These are phyloP conservation scores for Aphelidium insulamus DNA, from an alignment of 371 early-diverging fungal genomes.

Conservation along the genomic window DNA sequence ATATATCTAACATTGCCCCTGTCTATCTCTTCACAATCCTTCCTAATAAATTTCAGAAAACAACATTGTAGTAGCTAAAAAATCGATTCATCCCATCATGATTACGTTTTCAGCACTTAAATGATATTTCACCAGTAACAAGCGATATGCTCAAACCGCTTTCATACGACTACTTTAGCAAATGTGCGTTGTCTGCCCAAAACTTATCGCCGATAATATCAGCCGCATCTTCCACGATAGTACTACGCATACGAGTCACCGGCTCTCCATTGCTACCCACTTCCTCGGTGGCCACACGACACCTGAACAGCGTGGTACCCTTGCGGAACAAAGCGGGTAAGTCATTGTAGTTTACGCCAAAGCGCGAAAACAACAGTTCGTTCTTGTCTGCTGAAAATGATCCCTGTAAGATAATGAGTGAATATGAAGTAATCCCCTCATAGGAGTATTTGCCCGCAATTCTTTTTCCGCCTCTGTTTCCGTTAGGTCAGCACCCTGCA, in stretches of 20 bases:
- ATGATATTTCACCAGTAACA: too few species aligned
- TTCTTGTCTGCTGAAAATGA: conserved; percentile 68
- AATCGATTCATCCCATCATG: too few species aligned
- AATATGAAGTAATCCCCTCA: background rate
- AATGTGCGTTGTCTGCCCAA: conserved; percentile 58
- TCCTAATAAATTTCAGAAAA: too few species aligned
- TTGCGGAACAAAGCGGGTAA: conserved; percentile 59
- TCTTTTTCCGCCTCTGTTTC: conserved; percentile 39
- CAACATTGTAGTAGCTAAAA: too few species aligned
- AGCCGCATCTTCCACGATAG: background rate
- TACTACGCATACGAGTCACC: conserved; percentile 4
- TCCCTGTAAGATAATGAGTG: conserved; percentile 17
- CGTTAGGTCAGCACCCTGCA: conserved; percentile 30
- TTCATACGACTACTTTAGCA: too few species aligned
- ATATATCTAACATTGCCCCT: too few species aligned
- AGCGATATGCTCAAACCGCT: too few species aligned
- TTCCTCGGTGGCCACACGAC: too few species aligned
- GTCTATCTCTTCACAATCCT: too few species aligned
- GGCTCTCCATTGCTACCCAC: conserved; percentile 6
- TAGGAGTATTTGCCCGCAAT: conserved; percentile 20
- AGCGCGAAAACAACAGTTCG: conserved; percentile 62
- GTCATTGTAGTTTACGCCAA: conserved; percentile 67
- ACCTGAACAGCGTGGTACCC: conserved; percentile 53
- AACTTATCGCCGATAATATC: conserved; percentile 75
- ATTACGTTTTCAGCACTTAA: too few species aligned